A percentile compares a stretch with the other conserved stretches of the same genome.
Conservation (phyloP, 2,329 filamentous ascomycete species). For the Chalaropsis ovoidea region DNA sequence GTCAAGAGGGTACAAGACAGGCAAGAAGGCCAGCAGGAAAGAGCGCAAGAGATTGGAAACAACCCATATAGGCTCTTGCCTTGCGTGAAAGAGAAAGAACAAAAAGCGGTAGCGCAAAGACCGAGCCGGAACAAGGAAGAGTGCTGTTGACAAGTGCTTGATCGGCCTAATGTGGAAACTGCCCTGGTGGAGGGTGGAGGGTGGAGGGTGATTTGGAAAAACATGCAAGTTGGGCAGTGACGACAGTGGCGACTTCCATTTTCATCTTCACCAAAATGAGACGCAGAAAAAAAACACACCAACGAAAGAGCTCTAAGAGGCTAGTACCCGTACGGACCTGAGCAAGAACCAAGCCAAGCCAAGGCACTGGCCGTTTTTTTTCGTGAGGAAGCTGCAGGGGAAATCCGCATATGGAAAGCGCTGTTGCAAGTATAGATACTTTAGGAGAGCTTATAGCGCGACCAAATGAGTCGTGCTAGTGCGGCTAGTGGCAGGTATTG, state of each 20-base stretch:
- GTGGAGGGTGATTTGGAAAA: neutral
- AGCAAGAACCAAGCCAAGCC: constrained; percentile 1
- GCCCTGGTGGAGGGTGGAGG: neutral
- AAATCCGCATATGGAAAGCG: neutral
- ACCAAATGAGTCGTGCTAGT: neutral
- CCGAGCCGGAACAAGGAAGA: constrained; percentile 7
- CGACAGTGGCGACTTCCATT: neutral
- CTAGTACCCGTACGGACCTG: neutral
- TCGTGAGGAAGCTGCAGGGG: constrained; percentile 3
- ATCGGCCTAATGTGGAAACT: constrained; percentile 2
- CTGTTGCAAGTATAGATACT: constrained; percentile 1
- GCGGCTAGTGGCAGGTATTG: constrained; percentile 5
- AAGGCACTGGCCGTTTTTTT: neutral
- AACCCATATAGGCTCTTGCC: neutral
- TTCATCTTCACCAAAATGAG: neutral
- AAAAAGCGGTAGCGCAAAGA: neutral
- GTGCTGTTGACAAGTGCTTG: constrained; percentile 1
- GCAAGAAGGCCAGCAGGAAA: neutral
- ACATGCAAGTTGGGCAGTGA: constrained; percentile 10
- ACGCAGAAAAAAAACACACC: neutral
- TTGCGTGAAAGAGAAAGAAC: neutral
- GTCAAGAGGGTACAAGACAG: neutral
- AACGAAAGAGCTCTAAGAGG: neutral
- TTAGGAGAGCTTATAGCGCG: neutral
- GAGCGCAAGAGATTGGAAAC: constrained; percentile 1